Conservation (phyloP, 805 yeast genomes). For the Ogataea zsoltii region DNA sequence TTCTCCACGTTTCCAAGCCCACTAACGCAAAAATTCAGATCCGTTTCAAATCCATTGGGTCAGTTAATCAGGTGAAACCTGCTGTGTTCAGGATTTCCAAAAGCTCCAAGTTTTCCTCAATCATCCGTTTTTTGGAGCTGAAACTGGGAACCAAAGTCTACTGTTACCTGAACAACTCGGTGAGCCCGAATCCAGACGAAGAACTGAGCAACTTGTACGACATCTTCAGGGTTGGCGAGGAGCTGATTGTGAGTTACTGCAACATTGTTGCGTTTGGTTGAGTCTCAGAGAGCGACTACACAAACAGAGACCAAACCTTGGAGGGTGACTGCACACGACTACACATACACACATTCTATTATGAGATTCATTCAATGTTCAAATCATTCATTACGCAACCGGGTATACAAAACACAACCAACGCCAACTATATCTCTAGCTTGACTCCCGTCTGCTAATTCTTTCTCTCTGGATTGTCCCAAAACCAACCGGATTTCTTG, state of each 20-base stretch:
- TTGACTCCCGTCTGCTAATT: slow-evolving; percentile 2
- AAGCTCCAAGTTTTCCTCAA: slow-evolving; percentile 47
- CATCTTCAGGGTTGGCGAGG: slow-evolving; percentile 38
- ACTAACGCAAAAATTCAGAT: slow-evolving; percentile 41
- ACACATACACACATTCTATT: no score
- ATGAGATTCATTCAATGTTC: no score
- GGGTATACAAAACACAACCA: slow-evolving; percentile 5
- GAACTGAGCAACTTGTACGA: slow-evolving; percentile 39
- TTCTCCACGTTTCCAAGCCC: slow-evolving; percentile 20
- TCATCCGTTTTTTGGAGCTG: slow-evolving; percentile 45
- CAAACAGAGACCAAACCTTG: no score
- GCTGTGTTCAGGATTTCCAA: slow-evolving; percentile 49
- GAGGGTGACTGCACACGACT: no score
- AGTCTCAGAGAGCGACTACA: not conserved
- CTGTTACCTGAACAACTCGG: slow-evolving; percentile 47
- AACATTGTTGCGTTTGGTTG: slow-evolving; percentile 49
- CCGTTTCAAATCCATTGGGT: slow-evolving; percentile 62
- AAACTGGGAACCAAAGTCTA: slow-evolving; percentile 37
- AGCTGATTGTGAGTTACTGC: slow-evolving; percentile 46
- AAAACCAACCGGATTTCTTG: slow-evolving; percentile 33
- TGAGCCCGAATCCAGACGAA: slow-evolving; percentile 48
- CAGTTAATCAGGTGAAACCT: slow-evolving; percentile 51
- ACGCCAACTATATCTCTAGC: not conserved
- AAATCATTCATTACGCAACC: not conserved
- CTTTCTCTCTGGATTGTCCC: slow-evolving; percentile 23